Evolutionary conservation across 1,139 yeast genomes (phyloP).

Genomic region (Hansenula anomala): DNA sequence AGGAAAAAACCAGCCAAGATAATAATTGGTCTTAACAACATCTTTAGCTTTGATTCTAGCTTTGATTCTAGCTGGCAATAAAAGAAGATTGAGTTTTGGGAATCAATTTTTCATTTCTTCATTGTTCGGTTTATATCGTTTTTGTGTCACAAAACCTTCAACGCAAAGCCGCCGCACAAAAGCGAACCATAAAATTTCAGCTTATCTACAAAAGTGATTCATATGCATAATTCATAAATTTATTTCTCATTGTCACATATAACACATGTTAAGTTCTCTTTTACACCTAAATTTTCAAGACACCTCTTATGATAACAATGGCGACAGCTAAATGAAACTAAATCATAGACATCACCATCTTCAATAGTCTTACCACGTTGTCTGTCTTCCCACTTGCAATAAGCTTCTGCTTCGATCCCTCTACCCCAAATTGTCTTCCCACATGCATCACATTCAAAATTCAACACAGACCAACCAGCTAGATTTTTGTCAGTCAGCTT

Average conservation of each 20-base stretch:
- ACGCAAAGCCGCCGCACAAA: no score
- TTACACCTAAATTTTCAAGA: constrained; percentile 38
- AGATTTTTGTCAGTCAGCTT: constrained; percentile 34
- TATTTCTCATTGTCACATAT: constrained; percentile 13
- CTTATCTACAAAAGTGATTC: neutral
- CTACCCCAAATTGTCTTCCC: constrained; percentile 63
- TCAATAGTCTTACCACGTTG: constrained; percentile 16
- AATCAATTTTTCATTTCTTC: no score
- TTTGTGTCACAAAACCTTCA: no score
- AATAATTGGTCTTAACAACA: neutral
- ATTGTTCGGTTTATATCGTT: no score
- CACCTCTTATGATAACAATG: constrained; percentile 71
- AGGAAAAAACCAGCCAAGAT: neutral
- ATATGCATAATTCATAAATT: no score
- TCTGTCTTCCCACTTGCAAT: constrained; percentile 40
- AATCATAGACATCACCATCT: constrained; percentile 20
- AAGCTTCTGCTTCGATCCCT: constrained; percentile 39
- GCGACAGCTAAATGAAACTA: constrained; percentile 46
- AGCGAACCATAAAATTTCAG: no score
- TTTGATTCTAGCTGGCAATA: no score
- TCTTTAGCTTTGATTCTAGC: no score
- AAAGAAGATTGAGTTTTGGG: no score
- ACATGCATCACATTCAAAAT: constrained; percentile 62
- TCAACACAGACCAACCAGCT: constrained; percentile 57
- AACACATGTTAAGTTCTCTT: constrained; percentile 16